Evolutionary conservation across 345 rosid species (phyloP), one percentile per base, ranked within the genome.

Genomic region (Reutealis trisperma): DNA sequence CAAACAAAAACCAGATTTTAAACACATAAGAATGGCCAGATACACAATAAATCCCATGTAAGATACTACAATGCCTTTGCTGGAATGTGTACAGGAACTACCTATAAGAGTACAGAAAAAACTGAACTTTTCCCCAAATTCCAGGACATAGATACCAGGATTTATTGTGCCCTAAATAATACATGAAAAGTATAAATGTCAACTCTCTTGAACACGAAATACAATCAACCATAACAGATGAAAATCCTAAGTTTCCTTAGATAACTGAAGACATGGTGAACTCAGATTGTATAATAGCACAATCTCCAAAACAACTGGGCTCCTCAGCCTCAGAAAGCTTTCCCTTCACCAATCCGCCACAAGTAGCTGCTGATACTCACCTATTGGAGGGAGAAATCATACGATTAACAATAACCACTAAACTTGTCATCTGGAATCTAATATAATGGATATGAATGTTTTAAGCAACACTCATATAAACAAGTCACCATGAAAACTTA

Each of bases 331-430:
- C 84, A 83, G 73, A 80, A 72, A 70, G 58, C 72, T 76, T 80
- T 80, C 84, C 83, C 83, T 62, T 73, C 82, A 80, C 61, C 83
- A 85, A 81, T 83, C 80, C 89, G 78, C 84, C 78, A 75, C 69
- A 80, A 77, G 88, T 80, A 85, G 89, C 88, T 24, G 78, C 80
- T 70, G 63, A 65, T 30, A 81, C 78, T 86, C 81, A 86, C 89
- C 98, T 89, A 89, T 80, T 82, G 79, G 68, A 85, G 85, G 82
- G 86, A 87, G 82, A 87, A 80, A 83, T 80, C 72, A 81, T 59
- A 79, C 78, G 75, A 79, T 86, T 80, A 81, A 85, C 73, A 70
- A 74, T 34, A 65, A 83, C 77, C 77, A 71, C 65, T 45, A 54
- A 76, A 42, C 78, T 73, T 77, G 73, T 72, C 73, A 77, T 78